These are phyloP conservation scores for Plasmodium berghei DNA, from an alignment of 169 alveolate species.

Conservation along the genomic window DNA sequence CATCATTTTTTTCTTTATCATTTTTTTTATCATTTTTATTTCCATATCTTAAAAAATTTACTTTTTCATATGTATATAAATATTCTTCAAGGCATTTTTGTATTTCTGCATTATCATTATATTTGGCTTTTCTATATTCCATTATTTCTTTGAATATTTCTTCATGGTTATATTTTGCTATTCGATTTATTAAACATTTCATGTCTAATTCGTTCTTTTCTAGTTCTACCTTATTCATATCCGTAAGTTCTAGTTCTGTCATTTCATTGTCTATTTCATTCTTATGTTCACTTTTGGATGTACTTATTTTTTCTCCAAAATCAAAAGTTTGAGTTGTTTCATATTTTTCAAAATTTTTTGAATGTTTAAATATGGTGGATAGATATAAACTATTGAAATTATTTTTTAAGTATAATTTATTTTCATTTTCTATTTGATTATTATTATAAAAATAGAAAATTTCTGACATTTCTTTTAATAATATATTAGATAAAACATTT, in stretches of 20 bases:
- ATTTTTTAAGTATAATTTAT: slow-evolving; percentile 50
- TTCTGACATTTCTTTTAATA: slow-evolving; percentile 75
- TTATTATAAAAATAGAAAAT: slow-evolving; percentile 64
- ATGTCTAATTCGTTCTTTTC: slow-evolving; percentile 52
- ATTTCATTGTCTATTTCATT: background rate
- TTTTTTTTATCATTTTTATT: background rate
- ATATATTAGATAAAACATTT: slow-evolving; percentile 22
- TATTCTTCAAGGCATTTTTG: slow-evolving; percentile 69
- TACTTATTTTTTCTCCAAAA: background rate
- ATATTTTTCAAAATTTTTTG: slow-evolving; percentile 24
- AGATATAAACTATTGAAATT: slow-evolving; percentile 36
- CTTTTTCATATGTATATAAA: slow-evolving; percentile 55
- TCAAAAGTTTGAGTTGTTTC: slow-evolving; percentile 7
- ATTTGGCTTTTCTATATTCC: slow-evolving; percentile 44
- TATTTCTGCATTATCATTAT: slow-evolving; percentile 55
- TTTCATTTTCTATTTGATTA: slow-evolving; percentile 53
- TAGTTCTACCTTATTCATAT: slow-evolving; percentile 8
- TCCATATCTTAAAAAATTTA: slow-evolving; percentile 22
- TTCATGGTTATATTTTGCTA: slow-evolving; percentile 60
- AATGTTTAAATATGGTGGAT: slow-evolving; percentile 42
- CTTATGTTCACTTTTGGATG: background rate
- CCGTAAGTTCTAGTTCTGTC: background rate
- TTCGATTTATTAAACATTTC: slow-evolving; percentile 27
- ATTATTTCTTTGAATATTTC: slow-evolving; percentile 70
- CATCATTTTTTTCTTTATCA: background rate